Evolutionary conservation across 148 eudicot genomes (phyloP).

Genomic region (Rhododendron mucronatum): DNA sequence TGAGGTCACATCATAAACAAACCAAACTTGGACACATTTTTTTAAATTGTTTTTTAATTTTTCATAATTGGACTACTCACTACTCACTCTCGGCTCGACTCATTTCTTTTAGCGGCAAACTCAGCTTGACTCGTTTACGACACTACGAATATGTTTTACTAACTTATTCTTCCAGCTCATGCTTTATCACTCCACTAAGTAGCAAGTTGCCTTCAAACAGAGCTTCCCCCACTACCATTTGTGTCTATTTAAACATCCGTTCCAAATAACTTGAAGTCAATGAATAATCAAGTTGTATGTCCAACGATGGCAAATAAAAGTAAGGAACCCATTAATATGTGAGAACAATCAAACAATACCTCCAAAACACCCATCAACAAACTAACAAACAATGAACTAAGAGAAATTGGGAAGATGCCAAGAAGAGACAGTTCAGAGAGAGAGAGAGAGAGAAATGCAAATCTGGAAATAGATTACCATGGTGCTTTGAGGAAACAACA

Average conservation of each 20-base stretch:
- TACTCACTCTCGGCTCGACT: background rate
- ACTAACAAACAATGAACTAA: background rate
- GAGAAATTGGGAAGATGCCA: background rate
- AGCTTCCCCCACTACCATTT: background rate
- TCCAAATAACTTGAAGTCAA: background rate
- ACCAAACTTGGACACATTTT: background rate
- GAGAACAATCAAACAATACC: background rate
- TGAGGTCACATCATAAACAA: background rate
- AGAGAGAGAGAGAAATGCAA: background rate
- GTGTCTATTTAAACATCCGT: background rate
- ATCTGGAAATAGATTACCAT: slow-evolving; percentile 23
- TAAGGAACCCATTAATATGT: background rate
- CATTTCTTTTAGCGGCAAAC: background rate
- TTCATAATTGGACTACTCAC: background rate
- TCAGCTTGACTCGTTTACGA: background rate
- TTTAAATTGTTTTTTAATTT: background rate
- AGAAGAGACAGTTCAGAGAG: background rate
- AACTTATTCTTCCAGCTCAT: background rate
- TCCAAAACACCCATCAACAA: background rate
- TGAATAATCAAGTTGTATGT: background rate
- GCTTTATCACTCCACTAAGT: background rate
- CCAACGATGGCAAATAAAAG: background rate
- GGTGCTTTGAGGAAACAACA: slow-evolving; percentile 35
- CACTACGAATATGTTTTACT: background rate
- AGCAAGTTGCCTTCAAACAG: background rate